phyloP scores from a whole-genome alignment of 2,329 filamentous ascomycete genomes.

The Penicillium janthinellum region DNA sequence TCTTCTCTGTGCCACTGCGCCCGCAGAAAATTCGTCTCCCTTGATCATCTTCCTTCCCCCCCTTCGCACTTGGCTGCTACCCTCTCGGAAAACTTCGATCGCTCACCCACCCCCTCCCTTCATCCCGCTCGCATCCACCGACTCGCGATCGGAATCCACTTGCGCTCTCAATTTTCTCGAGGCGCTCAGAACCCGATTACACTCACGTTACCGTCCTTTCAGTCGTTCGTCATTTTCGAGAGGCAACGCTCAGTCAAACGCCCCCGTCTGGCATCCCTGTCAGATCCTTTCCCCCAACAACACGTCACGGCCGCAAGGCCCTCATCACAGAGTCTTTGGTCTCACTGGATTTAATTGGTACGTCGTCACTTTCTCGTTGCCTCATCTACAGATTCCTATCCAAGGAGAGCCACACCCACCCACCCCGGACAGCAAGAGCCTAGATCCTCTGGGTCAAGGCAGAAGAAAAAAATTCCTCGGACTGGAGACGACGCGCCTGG shows the following conservation, averaged over 20 bases:
- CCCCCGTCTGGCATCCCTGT: constrained; percentile 29
- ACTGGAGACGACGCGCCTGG: constrained; percentile 13
- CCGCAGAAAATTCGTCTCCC: constrained; percentile 19
- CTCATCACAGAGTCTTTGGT: constrained; percentile 28
- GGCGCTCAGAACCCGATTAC: constrained; percentile 18
- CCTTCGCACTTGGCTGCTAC: constrained; percentile 8
- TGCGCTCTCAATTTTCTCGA: constrained; percentile 10
- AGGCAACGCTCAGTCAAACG: constrained; percentile 12
- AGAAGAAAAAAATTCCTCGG: constrained; percentile 16
- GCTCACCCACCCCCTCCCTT: constrained; percentile 21
- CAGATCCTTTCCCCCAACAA: constrained; percentile 24
- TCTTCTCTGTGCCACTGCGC: constrained; percentile 11
- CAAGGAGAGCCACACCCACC: constrained; percentile 3
- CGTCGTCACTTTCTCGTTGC: constrained; percentile 15
- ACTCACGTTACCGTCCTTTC: constrained; percentile 1
- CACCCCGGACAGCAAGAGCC: neutral
- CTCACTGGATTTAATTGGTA: constrained; percentile 34
- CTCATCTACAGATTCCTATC: neutral
- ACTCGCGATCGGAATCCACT: constrained; percentile 2
- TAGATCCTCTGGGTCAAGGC: constrained; percentile 1
- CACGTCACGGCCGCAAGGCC: constrained; percentile 33
- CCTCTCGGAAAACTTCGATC: constrained; percentile 24
- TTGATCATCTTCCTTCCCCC: constrained; percentile 21
- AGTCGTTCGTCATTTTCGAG: constrained; percentile 9
- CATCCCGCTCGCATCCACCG: constrained; percentile 21